A percentile compares a stretch with the other conserved stretches of the same genome.
Conservation (phyloP, 1,284 basidiomycete species). For the Gomphus bonarii region DNA sequence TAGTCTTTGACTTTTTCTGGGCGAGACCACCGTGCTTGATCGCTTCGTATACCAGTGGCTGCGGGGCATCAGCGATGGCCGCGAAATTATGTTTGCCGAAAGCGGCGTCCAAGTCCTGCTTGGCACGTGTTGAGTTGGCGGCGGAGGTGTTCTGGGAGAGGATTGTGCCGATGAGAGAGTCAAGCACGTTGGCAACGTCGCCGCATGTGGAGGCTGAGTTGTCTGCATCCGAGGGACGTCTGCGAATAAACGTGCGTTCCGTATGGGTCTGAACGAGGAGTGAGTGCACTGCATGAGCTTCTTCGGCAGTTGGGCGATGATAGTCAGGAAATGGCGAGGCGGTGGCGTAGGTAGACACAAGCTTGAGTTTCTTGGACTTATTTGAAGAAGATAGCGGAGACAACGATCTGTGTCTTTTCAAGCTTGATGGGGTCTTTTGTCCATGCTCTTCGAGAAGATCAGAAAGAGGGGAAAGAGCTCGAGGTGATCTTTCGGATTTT, state of each 20-base stretch:
- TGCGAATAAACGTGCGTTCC: conserved; percentile 18
- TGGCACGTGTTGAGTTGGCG: conserved; percentile 55
- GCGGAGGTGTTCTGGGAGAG: conserved; percentile 67
- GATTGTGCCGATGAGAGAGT: conserved; percentile 62
- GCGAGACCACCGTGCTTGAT: conserved; percentile 65
- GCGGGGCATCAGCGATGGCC: conserved; percentile 44
- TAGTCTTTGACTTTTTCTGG: conserved; percentile 62
- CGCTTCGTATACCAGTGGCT: conserved; percentile 43
- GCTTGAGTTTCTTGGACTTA: conserved; percentile 40
- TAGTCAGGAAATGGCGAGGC: conserved; percentile 48
- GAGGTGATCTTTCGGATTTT: background rate
- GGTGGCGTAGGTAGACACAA: conserved; percentile 31
- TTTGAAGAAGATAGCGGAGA: conserved; percentile 12
- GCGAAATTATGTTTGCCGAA: conserved; percentile 57
- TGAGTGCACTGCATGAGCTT: conserved; percentile 36
- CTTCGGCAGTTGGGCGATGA: conserved; percentile 36
- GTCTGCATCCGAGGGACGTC: conserved; percentile 12
- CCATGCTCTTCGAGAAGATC: background rate
- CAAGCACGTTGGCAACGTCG: conserved; percentile 52
- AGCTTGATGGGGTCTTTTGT: background rate
- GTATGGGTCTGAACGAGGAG: conserved; percentile 30
- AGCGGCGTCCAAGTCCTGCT: conserved; percentile 40
- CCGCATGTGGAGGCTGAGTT: conserved; percentile 46
- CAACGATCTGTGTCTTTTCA: background rate
- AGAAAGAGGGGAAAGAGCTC: background rate